Evolutionary conservation across 2,329 filamentous ascomycete species (phyloP).

Genomic region (Cladorrhinum sp.): DNA sequence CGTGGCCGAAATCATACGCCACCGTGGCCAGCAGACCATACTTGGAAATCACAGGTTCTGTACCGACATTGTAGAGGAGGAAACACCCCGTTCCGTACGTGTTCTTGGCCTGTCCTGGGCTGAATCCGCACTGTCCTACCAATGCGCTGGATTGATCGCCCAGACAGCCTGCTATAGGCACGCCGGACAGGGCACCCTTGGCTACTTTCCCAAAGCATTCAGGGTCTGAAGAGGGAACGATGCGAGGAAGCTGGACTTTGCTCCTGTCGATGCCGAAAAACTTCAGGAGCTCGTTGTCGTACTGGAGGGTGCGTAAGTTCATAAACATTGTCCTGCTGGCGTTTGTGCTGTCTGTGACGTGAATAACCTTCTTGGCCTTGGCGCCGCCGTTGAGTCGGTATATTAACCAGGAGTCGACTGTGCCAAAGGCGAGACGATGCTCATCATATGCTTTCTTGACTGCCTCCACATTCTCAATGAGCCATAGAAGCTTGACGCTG

Average conservation of each 20-base stretch:
- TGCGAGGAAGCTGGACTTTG: slow-evolving; percentile 76
- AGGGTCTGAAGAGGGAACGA: slow-evolving; percentile 75
- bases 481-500: slow-evolving; percentile 80
- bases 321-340: slow-evolving; percentile 93
- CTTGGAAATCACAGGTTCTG: slow-evolving; percentile 79
- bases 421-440: slow-evolving; percentile 76
- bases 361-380: slow-evolving; percentile 55
- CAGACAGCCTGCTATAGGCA: slow-evolving; percentile 76
- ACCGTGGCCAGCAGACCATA: slow-evolving; percentile 83
- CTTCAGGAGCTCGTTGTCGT: slow-evolving; percentile 70
- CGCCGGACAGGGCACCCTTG: slow-evolving; percentile 63
- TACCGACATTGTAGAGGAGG: slow-evolving; percentile 82
- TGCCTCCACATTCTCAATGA: slow-evolving; percentile 66
- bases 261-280: slow-evolving; percentile 71
- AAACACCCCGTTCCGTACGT: slow-evolving; percentile 91
- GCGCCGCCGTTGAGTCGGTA: slow-evolving; percentile 77
- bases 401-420: slow-evolving; percentile 84
- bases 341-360: slow-evolving; percentile 84
- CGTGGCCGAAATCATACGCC: slow-evolving; percentile 73
- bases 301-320: slow-evolving; percentile 77
- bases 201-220: slow-evolving; percentile 68
- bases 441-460: slow-evolving; percentile 75
- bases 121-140: slow-evolving; percentile 82
- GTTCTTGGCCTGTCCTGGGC: slow-evolving; percentile 80
- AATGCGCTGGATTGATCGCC: slow-evolving; percentile 85